A percentile compares a stretch with the other conserved stretches of the same genome.
Conservation (phyloP, 805 yeast genomes). For the Myxozyma nipponensis region DNA sequence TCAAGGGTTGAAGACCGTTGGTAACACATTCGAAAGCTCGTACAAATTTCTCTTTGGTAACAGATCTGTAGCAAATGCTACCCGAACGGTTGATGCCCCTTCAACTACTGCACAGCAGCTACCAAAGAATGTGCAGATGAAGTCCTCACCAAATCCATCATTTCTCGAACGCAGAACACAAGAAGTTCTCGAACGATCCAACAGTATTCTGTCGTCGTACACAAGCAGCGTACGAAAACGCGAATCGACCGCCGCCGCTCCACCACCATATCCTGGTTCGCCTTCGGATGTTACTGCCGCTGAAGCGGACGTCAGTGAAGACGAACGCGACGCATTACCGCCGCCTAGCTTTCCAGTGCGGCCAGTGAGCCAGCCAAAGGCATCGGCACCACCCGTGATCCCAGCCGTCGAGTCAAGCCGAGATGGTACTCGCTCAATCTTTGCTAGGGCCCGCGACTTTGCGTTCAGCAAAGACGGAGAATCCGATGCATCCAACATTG, state of each 20-base stretch:
- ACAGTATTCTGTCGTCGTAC: conserved; percentile 13
- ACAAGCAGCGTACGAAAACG: conserved; percentile 9
- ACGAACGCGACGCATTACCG: background rate
- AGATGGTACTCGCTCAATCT: conserved; percentile 5
- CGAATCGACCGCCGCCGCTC: conserved; percentile 5
- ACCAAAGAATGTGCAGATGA: conserved; percentile 16
- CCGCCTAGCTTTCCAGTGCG: background rate
- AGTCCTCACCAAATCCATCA: conserved; percentile 6
- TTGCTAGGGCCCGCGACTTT: conserved; percentile 15
- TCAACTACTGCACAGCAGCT: background rate
- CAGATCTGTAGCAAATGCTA: background rate
- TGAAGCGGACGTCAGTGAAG: too few species aligned
- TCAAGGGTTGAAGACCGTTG: conserved; percentile 34
- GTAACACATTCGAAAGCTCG: conserved; percentile 37
- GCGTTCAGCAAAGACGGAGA: conserved; percentile 1
- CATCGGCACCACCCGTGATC: background rate
- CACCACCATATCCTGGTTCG: conserved; percentile 7
- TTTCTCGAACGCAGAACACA: conserved; percentile 21
- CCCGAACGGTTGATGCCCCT: background rate
- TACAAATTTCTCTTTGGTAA: conserved; percentile 34
- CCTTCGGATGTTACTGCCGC: background rate
- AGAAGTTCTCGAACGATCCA: conserved; percentile 20
- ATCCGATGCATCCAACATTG: background rate
- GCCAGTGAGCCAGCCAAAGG: background rate
- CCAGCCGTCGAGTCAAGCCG: background rate